These are phyloP conservation scores for Collybiopsis confluens DNA, from an alignment of 768 basidiomycete species.

Conservation along the genomic window DNA sequence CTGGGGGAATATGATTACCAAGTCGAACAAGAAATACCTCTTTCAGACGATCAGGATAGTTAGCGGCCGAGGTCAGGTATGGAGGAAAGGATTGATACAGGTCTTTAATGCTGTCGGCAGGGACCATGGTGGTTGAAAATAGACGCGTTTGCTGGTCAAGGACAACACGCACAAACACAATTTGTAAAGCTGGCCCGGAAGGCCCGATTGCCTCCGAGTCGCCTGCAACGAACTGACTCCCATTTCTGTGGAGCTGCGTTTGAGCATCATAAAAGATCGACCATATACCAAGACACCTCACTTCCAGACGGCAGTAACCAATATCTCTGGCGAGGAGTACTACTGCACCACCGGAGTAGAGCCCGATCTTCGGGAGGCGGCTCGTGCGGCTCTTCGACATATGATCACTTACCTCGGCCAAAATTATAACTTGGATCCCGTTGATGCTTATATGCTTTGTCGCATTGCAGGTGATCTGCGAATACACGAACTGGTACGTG, in stretches of 20 bases:
- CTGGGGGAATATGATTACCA: too few species aligned
- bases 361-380: constrained; percentile 50
- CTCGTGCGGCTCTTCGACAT: constrained; percentile 49
- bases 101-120: too few species aligned
- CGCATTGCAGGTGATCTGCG: constrained; percentile 56
- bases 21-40: too few species aligned
- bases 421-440: constrained; percentile 37
- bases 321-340: constrained; percentile 32
- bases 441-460: constrained; percentile 58
- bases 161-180: too few species aligned
- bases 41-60: too few species aligned
- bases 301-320: constrained; percentile 32
- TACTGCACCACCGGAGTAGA: constrained; percentile 60
- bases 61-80: too few species aligned
- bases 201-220: too few species aligned
- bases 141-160: too few species aligned
- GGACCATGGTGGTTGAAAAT: too few species aligned
- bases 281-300: constrained; percentile 58
- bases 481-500: constrained; percentile 57
- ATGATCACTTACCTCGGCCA: constrained; percentile 52
- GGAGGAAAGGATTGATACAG: too few species aligned
- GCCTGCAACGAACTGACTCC: too few species aligned
- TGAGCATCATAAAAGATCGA: constrained; percentile 54
- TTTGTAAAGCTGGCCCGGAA: too few species aligned
- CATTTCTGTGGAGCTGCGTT: constrained; percentile 42